Base-by-base conservation (phyloP, 2,329 filamentous ascomycete species). In the Aureobasidium lini region DNA sequence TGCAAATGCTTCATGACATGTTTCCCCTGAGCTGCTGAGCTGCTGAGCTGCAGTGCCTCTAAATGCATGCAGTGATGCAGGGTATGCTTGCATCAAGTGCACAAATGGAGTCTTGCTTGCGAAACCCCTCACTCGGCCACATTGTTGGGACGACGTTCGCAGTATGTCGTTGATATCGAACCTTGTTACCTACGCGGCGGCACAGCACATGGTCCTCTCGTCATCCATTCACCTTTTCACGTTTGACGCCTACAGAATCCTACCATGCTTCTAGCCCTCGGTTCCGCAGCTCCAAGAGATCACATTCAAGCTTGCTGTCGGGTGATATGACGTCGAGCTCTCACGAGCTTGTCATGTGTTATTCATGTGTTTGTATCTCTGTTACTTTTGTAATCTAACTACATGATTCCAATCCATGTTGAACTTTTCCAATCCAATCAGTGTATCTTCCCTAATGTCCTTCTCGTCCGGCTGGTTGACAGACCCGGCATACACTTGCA, bases 381-480 rank as follows among this genome's bases (percentile, higher is more conserved):
- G 31, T 57, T 32, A 42, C 42, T 37, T 48, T 48, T 57, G 15
- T 57, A 23, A 36, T 46, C 39, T 31, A 46, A 36, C 3, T 37
- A 40, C 42, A 10, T 23, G 31, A 13, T 46, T n/a, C 32, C 48
- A 52, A 50, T 15, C 18, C 15, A 9, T 16, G 32, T 31, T 31
- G 28, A 37, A 46, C 32, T 57, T 46, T 48, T 39, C 43, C 39
- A 18, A 23, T 57, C 54, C 54, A 57, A 57, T 57, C 54, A 57
- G 23, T 57, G n/a, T 31, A 47, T 10, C 54, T 31, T 48, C 32
- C 34, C 32, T n/a, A 39, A 48, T 39, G 10, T 57, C 18, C 23
- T 29, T 18, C 18, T 37, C 23, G 13, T 59, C 47, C 57, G 57
- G 57, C 57, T 52, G 57, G 57, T 59, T 59, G 57, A 59, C 57